Evolutionary conservation across 331 rosid species (phyloP).

Genomic region (Pyrus hybrid): DNA sequence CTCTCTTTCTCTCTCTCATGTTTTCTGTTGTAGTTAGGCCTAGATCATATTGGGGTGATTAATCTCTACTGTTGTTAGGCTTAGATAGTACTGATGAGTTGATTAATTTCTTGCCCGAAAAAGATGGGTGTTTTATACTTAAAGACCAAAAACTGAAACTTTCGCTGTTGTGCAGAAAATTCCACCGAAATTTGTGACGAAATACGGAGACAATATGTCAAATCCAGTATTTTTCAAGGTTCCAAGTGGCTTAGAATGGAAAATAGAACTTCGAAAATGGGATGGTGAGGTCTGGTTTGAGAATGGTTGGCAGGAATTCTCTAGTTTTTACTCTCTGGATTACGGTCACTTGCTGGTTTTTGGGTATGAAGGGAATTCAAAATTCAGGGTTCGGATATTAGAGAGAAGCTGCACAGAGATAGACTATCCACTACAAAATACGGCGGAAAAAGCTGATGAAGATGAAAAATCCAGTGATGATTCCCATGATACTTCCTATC

Average conservation of each 20-base stretch:
- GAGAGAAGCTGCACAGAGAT: conserved; percentile 20
- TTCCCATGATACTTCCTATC: not conserved
- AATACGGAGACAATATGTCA: conserved; percentile 14
- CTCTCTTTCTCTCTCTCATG: not conserved
- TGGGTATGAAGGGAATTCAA: conserved; percentile 11
- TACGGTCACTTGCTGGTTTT: conserved; percentile 21
- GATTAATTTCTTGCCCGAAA: not conserved
- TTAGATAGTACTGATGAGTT: not conserved
- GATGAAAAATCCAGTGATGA: not conserved
- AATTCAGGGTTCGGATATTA: conserved; percentile 17
- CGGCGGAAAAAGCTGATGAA: not conserved
- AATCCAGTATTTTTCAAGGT: conserved; percentile 17
- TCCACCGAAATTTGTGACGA: conserved; percentile 16
- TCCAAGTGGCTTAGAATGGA: conserved; percentile 17
- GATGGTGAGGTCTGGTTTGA: conserved; percentile 26
- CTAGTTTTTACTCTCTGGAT: conserved; percentile 4
- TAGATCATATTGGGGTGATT: too few species aligned
- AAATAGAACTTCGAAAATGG: conserved; percentile 3
- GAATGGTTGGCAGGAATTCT: conserved; percentile 22
- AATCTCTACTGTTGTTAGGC: too few species aligned
- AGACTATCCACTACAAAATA: conserved; percentile 1
- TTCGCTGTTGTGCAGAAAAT: not conserved
- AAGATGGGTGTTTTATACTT: too few species aligned
- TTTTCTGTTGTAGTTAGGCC: not conserved
- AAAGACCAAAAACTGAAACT: too few species aligned